Evolutionary conservation across 768 basidiomycete genomes (phyloP), one percentile per base, ranked within the genome.

Genomic region (Auricularia sp.): DNA sequence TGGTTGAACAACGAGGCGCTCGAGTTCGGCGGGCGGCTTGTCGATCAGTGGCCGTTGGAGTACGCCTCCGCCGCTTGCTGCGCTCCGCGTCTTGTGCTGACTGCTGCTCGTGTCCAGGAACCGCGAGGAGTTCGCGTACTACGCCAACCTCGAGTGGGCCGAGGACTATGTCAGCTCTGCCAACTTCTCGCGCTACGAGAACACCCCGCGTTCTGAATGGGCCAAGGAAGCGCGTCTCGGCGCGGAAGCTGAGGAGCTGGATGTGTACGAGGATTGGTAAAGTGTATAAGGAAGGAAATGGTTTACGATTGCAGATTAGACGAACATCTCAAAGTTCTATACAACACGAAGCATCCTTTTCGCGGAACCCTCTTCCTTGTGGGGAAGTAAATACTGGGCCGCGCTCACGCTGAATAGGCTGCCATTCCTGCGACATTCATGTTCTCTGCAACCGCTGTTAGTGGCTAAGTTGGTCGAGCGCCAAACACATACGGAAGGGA

Each of bases 21-120:
- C 35, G 35, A 62, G 63, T 54, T 39, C 56, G 70, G 70, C 7
- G 70, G 66, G 6, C 66, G 71, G 8, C 66, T 73, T 12, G 72
- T 73, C 16, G 68, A 66, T 36, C 67, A 68, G 16, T 72, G 68
- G 69, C 71, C 72, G 3, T 36, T 72, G 2, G 61, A 71, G 71
- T 65, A 10, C 66, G 58, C 21, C 64, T 58, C n/a, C 16, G 3
- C 56, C 33, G 47, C 21, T 65, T 58, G 21, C 65, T 16, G 3
- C 56, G 23, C 39, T 69, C 44, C 10, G 65, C 33, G n/a, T 16
- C 18, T 51, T 21, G 8, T 10, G 16, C 21, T 18, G 8, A 42
- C 12, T 8, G 47, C 47, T 4, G 47, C 11, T 51, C 6, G 2
- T 18, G 1, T 18, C 3, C 47, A 51, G 47, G 47, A 51, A 51